Evolutionary conservation across 257 asterid species (phyloP).

Genomic region (Przewalskia tangutica): DNA sequence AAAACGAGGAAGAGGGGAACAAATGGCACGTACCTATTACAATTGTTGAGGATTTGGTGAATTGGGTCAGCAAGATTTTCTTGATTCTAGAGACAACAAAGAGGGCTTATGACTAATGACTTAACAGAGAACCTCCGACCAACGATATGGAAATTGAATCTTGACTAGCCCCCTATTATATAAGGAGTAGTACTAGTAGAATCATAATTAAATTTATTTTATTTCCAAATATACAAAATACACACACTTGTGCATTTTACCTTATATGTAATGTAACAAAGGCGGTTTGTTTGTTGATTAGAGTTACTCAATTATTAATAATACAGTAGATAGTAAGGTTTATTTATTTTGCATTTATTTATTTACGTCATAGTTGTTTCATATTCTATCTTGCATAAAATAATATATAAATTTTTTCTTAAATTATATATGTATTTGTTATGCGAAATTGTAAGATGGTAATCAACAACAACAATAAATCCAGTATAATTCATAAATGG

Average conservation of each 20-base stretch:
- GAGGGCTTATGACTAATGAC: not conserved
- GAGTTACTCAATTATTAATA: too few species aligned
- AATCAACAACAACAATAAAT: too few species aligned
- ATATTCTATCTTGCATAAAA: too few species aligned
- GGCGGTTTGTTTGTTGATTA: too few species aligned
- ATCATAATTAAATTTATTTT: not conserved
- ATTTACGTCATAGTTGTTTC: too few species aligned
- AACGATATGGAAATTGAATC: constrained; percentile 7
- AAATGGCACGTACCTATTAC: constrained; percentile 15
- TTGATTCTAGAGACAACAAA: not conserved
- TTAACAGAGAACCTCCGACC: not conserved
- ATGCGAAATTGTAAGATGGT: too few species aligned
- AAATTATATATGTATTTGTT: too few species aligned
- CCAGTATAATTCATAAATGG: too few species aligned
- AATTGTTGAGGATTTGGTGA: constrained; percentile 4
- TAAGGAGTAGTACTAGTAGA: not conserved
- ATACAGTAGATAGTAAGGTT: too few species aligned
- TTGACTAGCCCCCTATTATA: constrained; percentile 7
- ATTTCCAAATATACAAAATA: not conserved
- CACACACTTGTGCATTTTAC: not conserved
- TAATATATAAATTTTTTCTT: too few species aligned
- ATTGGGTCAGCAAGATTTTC: constrained; percentile 6
- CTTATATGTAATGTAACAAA: not conserved
- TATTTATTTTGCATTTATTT: too few species aligned
- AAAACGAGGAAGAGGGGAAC: not conserved